Base-by-base conservation (phyloP, 306 rosid genomes). In the Herpetospermum pedunculosum region DNA sequence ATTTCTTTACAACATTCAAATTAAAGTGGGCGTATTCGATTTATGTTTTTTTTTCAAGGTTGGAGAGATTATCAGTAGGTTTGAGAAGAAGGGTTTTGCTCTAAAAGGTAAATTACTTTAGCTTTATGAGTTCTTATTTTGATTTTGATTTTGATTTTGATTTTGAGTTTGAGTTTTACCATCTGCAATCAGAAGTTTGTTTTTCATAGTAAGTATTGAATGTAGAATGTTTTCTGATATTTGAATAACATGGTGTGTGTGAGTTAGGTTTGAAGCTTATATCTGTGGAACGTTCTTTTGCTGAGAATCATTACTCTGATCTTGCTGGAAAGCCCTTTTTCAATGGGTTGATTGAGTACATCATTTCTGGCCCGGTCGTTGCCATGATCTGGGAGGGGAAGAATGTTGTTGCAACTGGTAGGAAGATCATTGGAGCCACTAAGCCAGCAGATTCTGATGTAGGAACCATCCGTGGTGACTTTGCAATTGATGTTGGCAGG, bases 361-460 rank as follows among this genome's bases (percentile, higher is more conserved):
- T 90, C 4, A 77, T 90, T 18, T 86, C 90, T 37, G 98, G 98
- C 7, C 97, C 98, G 10, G 96, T 94, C 83, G 98, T 89, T 72
- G 98, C 98, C 23, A 94, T 86, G 96, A 72, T 91, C 23, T 94
- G 97, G 98, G 98, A 94, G 86, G 98, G 98, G 1, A 91, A 94
- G 86, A 85, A 82, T 76, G 95, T 88, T 73, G 89, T 94, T 57
- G 1, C 73, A 0, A 89, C 96, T 43, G 96, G 97, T 43, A 78
- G 97, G 10, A 91, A 91, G 96, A 88, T 94, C 0, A 91, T 91
- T 70, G 96, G 99, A 32, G 97, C 99, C 72, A 94, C 99, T 5
- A 89, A 94, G 82, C 99, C 97, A 2, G 85, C 89, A 0, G 92
- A 92, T 12, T 85, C 98, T 48, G 97, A 90, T 81, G 97, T 93